Conservation (phyloP, 805 yeast genomes). For the Metschnikowia henanensis region DNA sequence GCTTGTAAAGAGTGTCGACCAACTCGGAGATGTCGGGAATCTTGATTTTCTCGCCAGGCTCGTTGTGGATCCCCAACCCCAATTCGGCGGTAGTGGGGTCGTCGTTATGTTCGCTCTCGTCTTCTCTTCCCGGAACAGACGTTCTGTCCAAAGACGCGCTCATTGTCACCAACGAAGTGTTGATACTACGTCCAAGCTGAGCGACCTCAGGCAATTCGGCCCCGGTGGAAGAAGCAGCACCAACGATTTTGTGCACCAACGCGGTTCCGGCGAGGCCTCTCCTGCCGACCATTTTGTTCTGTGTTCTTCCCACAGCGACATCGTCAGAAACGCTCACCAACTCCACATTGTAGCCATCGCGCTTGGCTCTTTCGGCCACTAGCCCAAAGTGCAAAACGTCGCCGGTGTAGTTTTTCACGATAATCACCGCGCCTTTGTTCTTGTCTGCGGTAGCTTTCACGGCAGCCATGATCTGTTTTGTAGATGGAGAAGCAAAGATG, state of each 20-base stretch:
- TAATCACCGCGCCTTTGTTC: constrained; percentile 65
- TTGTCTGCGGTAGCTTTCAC: constrained; percentile 55
- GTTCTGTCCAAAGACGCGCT: constrained; percentile 91
- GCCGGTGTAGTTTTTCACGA: constrained; percentile 93
- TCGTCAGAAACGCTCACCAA: constrained; percentile 85
- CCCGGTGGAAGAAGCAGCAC: constrained; percentile 60
- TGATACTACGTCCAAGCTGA: constrained; percentile 58
- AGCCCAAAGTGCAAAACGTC: constrained; percentile 91
- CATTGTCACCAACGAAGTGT: constrained; percentile 72
- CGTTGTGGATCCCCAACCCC: constrained; percentile 96
- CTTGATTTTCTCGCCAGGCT: constrained; percentile 77
- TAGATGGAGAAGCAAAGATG: constrained; percentile 94
- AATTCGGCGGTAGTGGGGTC: constrained; percentile 69
- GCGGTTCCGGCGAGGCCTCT: constrained; percentile 94
- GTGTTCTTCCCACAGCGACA: constrained; percentile 88
- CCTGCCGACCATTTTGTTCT: constrained; percentile 91
- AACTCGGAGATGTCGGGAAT: constrained; percentile 72
- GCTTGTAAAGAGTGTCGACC: constrained; percentile 54
- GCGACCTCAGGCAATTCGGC: constrained; percentile 50
- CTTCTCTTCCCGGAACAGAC: constrained; percentile 77
- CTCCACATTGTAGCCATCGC: constrained; percentile 70
- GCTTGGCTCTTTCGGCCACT: constrained; percentile 85
- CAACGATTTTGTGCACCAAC: constrained; percentile 80
- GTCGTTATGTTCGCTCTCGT: constrained; percentile 46
- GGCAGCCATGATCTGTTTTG: constrained; percentile 78